Conservation (phyloP, 805 yeast species). For the Zygosaccharomyces gambellarensis region DNA sequence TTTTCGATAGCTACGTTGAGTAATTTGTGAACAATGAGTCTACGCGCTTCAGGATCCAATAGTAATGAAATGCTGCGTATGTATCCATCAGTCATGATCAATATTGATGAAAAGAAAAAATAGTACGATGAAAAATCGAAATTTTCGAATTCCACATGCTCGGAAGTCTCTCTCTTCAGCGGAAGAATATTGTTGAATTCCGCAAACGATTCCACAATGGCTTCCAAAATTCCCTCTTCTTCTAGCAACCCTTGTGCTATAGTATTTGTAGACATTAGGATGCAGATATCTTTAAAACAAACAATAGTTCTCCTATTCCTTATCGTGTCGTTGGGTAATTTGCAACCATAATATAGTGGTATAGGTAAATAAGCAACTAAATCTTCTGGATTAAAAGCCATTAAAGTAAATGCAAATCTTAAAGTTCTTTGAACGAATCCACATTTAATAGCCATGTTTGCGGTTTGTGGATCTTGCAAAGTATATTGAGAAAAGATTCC, state of each 20-base stretch:
- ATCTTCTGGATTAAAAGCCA: slow-evolving; percentile 30
- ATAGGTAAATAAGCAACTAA: slow-evolving; percentile 22
- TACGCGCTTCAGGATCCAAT: slow-evolving; percentile 19
- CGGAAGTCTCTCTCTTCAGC: slow-evolving; percentile 63
- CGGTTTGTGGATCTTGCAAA: slow-evolving; percentile 28
- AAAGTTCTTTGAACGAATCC: slow-evolving; percentile 30
- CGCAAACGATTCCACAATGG: slow-evolving; percentile 26
- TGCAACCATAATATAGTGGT: slow-evolving; percentile 23
- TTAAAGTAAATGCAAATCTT: slow-evolving; percentile 27
- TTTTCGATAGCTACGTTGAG: slow-evolving; percentile 15
- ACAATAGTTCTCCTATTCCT: slow-evolving; percentile 30
- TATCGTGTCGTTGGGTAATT: slow-evolving; percentile 27
- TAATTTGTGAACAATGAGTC: slow-evolving; percentile 16
- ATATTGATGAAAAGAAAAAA: slow-evolving; percentile 30
- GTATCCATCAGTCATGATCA: slow-evolving; percentile 32
- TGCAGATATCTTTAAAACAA: slow-evolving; percentile 52
- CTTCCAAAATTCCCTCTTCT: slow-evolving; percentile 14
- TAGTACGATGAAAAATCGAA: slow-evolving; percentile 57
- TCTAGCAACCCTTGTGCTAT: slow-evolving; percentile 39
- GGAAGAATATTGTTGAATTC: slow-evolving; percentile 47
- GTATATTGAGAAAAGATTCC: slow-evolving; percentile 30
- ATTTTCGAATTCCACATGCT: slow-evolving; percentile 87
- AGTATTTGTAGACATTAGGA: slow-evolving; percentile 65
- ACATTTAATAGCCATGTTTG: slow-evolving; percentile 26
- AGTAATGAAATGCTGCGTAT: slow-evolving; percentile 27